phyloP scores from a whole-genome alignment of 164 flowering plant genomes.

The Vitis labrusca region DNA sequence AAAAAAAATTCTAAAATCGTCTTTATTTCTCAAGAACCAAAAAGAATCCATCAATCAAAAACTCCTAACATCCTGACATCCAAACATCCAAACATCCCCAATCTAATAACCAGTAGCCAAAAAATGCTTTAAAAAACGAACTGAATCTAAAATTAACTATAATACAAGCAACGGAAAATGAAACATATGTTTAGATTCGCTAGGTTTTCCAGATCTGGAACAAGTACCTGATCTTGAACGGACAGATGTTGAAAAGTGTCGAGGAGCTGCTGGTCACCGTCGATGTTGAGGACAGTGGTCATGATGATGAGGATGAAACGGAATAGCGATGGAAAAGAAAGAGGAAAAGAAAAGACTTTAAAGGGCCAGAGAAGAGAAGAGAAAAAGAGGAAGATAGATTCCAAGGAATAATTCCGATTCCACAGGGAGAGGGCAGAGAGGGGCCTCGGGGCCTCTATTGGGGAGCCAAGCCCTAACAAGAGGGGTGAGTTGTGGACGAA shows the following conservation, averaged over 20 bases:
- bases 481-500: too few species aligned
- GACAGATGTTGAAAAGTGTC: constrained; percentile 11
- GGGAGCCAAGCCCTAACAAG: too few species aligned
- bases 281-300: constrained; percentile 13
- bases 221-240: constrained; percentile 23
- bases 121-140: too few species aligned
- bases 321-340: not conserved
- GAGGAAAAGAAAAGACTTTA: not conserved
- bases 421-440: too few species aligned
- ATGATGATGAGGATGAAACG: constrained; percentile 4
- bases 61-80: too few species aligned
- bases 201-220: too few species aligned
- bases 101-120: too few species aligned
- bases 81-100: too few species aligned
- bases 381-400: not conserved
- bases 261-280: constrained; percentile 10
- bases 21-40: too few species aligned
- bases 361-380: not conserved
- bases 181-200: not conserved
- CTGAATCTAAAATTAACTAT: not conserved
- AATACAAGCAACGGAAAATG: not conserved
- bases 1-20: too few species aligned
- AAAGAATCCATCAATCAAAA: too few species aligned
- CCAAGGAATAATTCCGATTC: constrained; percentile 2
- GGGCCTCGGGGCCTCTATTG: too few species aligned